Conservation (phyloP, 257 asterid species). For the Forsythia suspensa region DNA sequence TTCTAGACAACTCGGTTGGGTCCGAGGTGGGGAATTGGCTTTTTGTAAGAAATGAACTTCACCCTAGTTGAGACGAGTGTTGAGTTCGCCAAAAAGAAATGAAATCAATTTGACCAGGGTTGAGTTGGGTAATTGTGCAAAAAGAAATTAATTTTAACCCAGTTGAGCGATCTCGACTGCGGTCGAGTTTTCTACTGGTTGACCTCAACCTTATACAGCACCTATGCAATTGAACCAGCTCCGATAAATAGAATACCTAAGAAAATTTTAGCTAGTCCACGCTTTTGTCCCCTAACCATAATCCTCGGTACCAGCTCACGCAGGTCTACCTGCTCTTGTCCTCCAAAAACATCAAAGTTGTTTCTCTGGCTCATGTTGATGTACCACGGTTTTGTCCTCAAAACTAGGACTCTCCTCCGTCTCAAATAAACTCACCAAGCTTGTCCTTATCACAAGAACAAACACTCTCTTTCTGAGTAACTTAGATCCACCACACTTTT, state of each 20-base stretch:
- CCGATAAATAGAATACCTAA: not conserved
- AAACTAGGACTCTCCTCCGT: not conserved
- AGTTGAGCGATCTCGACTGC: not conserved
- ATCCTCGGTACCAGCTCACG: not conserved
- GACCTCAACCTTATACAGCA: not conserved
- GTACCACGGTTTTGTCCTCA: not conserved
- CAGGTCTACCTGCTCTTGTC: not conserved
- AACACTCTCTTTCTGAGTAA: not conserved
- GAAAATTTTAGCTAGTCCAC: not conserved
- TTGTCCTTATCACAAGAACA: not conserved
- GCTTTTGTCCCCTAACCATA: not conserved
- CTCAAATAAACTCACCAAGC: not conserved
- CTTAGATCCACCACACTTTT: not conserved
- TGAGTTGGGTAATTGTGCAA: not conserved
- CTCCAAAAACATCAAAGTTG: not conserved
- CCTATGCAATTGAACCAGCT: not conserved
- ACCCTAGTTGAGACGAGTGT: not conserved
- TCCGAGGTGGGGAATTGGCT: not conserved
- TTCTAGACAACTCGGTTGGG: not conserved
- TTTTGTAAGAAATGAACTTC: not conserved
- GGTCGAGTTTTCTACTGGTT: not conserved
- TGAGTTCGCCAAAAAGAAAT: not conserved
- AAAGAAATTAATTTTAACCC: not conserved
- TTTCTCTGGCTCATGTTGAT: not conserved
- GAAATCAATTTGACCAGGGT: not conserved